These are phyloP conservation scores for Nakazawaea peltata DNA, from an alignment of 805 yeast species.

Conservation along the genomic window DNA sequence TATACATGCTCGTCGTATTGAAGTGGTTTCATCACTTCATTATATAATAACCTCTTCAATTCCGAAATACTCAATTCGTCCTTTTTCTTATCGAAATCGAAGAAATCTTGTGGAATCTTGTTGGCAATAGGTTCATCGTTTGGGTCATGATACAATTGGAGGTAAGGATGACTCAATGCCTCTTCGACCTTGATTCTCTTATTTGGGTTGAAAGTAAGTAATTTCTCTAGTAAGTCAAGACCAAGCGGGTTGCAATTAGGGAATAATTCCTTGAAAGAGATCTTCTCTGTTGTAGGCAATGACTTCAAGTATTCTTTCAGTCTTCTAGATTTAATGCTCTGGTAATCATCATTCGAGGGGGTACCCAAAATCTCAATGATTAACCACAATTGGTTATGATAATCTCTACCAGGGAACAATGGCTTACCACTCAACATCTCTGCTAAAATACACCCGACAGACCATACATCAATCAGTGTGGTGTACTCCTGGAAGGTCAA, in stretches of 20 bases:
- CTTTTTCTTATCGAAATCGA: constrained; percentile 80
- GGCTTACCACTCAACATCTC: constrained; percentile 85
- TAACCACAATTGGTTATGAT: constrained; percentile 81
- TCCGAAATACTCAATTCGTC: constrained; percentile 72
- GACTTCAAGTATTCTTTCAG: constrained; percentile 85
- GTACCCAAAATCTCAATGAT: constrained; percentile 85
- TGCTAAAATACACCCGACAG: constrained; percentile 92
- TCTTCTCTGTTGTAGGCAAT: constrained; percentile 62
- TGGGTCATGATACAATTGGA: constrained; percentile 87
- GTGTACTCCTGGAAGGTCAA: constrained; percentile 88
- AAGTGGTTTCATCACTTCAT: constrained; percentile 63
- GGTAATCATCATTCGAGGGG: constrained; percentile 73
- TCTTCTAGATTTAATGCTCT: constrained; percentile 65
- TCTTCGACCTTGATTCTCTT: constrained; percentile 77
- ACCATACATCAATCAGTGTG: constrained; percentile 94
- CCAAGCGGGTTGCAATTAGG: constrained; percentile 57
- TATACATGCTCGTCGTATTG: constrained; percentile 10
- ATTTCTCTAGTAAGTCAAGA: constrained; percentile 55
- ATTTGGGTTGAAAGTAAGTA: constrained; percentile 77
- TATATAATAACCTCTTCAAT: constrained; percentile 68
- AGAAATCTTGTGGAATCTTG: constrained; percentile 79
- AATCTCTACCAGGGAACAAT: constrained; percentile 89
- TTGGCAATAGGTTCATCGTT: constrained; percentile 84
- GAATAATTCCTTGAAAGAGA: constrained; percentile 43
- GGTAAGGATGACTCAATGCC: constrained; percentile 82